Conservation (phyloP, 192 early-diverging fungal genomes). For the Coemansia sp. region DNA sequence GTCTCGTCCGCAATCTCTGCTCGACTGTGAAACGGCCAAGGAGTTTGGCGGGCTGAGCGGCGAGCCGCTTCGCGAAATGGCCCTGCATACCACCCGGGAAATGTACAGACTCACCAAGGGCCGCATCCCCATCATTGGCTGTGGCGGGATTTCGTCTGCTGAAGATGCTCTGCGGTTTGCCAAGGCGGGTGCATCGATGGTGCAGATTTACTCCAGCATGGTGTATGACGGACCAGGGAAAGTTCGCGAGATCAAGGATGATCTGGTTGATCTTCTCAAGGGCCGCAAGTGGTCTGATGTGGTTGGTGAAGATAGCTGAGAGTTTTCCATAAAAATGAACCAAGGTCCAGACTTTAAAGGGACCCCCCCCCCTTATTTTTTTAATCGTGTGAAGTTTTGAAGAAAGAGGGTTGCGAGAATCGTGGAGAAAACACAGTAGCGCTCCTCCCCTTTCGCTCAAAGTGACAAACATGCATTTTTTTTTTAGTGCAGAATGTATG, state of each 20-base stretch:
- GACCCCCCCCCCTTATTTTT: too few species aligned
- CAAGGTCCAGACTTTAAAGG: too few species aligned
- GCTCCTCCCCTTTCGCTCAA: too few species aligned
- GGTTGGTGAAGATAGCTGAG: conserved; percentile 40
- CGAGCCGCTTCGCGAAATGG: conserved; percentile 66
- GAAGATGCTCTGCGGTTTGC: conserved; percentile 78
- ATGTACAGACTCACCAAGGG: conserved; percentile 78
- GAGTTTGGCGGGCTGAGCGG: conserved; percentile 85
- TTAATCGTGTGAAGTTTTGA: too few species aligned
- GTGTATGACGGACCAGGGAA: conserved; percentile 76
- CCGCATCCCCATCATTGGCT: conserved; percentile 77
- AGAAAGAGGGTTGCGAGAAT: too few species aligned
- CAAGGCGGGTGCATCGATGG: conserved; percentile 75
- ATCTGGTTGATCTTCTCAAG: conserved; percentile 62
- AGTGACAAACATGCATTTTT: too few species aligned
- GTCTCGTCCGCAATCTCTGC: conserved; percentile 61
- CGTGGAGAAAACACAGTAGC: too few species aligned
- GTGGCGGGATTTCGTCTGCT: conserved; percentile 77
- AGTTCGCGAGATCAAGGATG: conserved; percentile 75
- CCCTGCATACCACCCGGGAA: conserved; percentile 66
- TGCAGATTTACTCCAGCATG: conserved; percentile 82
- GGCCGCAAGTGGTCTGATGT: conserved; percentile 70
- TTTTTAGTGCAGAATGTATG: too few species aligned
- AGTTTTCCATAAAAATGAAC: too few species aligned
- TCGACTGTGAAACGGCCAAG: conserved; percentile 32